A percentile compares a stretch with the other conserved stretches of the same genome.
Evolutionary conservation across 1,284 basidiomycete genomes (phyloP).

Genomic region (Pseudozyma pruni): DNA sequence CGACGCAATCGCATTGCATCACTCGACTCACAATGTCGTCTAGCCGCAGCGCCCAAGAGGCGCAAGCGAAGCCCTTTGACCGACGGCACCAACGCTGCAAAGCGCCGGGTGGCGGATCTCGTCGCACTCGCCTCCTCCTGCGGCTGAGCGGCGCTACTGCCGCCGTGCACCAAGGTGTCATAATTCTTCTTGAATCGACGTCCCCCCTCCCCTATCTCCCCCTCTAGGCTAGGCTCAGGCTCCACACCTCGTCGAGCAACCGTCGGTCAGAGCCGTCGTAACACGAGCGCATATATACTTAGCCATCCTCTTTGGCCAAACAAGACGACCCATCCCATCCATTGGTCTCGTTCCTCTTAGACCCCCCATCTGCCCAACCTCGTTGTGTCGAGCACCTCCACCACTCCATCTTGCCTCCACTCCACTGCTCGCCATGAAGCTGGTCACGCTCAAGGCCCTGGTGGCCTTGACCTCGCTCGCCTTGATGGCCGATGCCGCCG

Average conservation of each 20-base stretch:
- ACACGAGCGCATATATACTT: slow-evolving; percentile 8
- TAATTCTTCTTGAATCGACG: too few species aligned
- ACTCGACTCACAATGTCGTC: neutral
- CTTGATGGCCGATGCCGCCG: slow-evolving; percentile 39
- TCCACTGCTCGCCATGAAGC: slow-evolving; percentile 20
- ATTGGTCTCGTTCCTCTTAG: neutral
- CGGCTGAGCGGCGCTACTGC: too few species aligned
- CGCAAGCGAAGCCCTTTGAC: too few species aligned
- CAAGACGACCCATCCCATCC: slow-evolving; percentile 23
- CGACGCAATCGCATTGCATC: neutral
- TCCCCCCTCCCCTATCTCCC: too few species aligned
- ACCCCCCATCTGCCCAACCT: neutral
- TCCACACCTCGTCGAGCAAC: too few species aligned
- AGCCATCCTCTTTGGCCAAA: slow-evolving; percentile 2
- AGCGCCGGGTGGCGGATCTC: too few species aligned
- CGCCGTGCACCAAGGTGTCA: too few species aligned
- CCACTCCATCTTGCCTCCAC: neutral
- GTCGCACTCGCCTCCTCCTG: too few species aligned
- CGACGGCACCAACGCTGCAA: too few species aligned
- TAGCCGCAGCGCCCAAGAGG: neutral
- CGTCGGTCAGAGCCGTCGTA: neutral
- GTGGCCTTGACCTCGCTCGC: slow-evolving; percentile 42
- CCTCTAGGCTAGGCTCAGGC: too few species aligned
- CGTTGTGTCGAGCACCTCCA: too few species aligned
- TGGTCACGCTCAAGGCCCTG: slow-evolving; percentile 40